Conservation (phyloP, 805 yeast species). For the Cyberlindnera suaveolens region DNA sequence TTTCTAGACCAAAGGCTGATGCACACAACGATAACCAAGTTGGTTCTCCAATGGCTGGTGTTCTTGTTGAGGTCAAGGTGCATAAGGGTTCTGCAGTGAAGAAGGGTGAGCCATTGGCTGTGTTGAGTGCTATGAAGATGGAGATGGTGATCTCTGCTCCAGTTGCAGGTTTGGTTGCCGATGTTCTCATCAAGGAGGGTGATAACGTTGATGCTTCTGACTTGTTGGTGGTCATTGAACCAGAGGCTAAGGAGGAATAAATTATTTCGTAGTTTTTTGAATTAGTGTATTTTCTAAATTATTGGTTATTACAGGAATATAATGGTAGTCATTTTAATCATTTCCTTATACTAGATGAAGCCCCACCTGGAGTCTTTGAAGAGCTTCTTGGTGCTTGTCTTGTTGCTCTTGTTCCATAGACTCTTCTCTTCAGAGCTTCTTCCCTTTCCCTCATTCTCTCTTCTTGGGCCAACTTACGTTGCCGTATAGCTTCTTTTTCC, state of each 20-base stretch:
- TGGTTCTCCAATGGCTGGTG: conserved; percentile 99
- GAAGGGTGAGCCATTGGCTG: conserved; percentile 95
- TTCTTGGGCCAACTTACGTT: conserved; percentile 14
- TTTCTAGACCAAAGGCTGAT: conserved; percentile 87
- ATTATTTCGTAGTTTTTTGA: neutral
- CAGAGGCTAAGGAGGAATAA: conserved; percentile 11
- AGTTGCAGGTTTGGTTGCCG: conserved; percentile 75
- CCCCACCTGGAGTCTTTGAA: neutral
- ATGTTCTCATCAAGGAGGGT: conserved; percentile 75
- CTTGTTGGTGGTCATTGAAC: conserved; percentile 57
- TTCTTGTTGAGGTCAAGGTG: conserved; percentile 88
- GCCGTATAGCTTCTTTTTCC: conserved; percentile 18
- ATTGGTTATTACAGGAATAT: neutral
- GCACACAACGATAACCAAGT: conserved; percentile 82
- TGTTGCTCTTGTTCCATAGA: conserved; percentile 19
- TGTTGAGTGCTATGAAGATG: conserved; percentile 98
- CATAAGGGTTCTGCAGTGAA: conserved; percentile 83
- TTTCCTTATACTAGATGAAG: neutral
- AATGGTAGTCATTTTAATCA: neutral
- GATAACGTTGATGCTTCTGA: conserved; percentile 96
- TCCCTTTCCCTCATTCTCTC: conserved; percentile 21
- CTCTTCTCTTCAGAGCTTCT: conserved; percentile 23
- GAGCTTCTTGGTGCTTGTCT: conserved; percentile 1
- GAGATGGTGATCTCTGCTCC: conserved; percentile 98
- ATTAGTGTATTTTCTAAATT: neutral